A percentile compares a stretch with the other conserved stretches of the same genome.
These are phyloP conservation scores for Dactylella cylindrospora DNA, from an alignment of 2,329 filamentous ascomycete genomes.

Conservation along the genomic window DNA sequence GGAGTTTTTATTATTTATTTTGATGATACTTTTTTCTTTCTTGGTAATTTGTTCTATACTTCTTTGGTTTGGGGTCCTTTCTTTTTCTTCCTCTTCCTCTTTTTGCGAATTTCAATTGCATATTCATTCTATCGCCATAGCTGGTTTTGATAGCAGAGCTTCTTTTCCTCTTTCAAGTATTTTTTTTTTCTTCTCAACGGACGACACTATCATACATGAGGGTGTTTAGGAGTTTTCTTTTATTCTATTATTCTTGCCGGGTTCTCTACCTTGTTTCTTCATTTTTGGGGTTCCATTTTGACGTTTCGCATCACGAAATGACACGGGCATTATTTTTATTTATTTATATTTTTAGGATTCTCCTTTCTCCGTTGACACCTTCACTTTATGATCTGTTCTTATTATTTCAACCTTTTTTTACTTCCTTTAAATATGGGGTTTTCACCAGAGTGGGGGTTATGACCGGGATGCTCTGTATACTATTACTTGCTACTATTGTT, in stretches of 20 bases:
- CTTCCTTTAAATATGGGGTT: too few species aligned
- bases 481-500: too few species aligned
- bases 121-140: constrained; percentile 3
- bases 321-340: too few species aligned
- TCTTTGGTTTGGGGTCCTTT: constrained; percentile 8
- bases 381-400: neutral
- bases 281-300: neutral
- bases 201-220: constrained; percentile 32
- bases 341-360: too few species aligned
- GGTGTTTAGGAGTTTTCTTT: constrained; percentile 36
- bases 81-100: neutral
- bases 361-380: neutral
- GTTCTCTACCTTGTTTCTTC: neutral
- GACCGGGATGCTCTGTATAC: too few species aligned
- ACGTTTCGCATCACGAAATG: too few species aligned
- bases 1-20: neutral
- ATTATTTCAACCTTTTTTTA: neutral
- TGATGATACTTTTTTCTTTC: constrained; percentile 1
- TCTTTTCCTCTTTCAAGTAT: constrained; percentile 1
- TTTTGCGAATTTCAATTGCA: constrained; percentile 19
- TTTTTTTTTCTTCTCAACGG: neutral
- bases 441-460: too few species aligned
- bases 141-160: constrained; percentile 11
- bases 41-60: too few species aligned
- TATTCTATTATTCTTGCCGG: neutral